Base-by-base conservation (phyloP, 345 rosid species). In the Noccaea caerulescens region DNA sequence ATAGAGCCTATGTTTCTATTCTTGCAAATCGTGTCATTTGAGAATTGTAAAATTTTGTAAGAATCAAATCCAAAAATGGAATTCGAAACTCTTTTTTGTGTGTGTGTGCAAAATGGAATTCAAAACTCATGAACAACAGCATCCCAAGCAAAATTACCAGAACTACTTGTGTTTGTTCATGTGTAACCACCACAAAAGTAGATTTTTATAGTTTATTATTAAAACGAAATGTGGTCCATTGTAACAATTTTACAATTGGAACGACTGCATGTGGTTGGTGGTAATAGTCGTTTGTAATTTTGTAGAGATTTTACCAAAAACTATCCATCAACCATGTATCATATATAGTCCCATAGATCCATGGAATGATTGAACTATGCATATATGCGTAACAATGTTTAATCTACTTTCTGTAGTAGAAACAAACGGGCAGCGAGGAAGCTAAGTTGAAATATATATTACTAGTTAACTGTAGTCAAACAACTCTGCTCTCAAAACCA, bases 141-240 rank as follows among this genome's bases (percentile, higher is more conserved):
- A 20, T 13, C 34, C 12, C 49, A 37, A 69, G 52, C 41, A 47
- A 58, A 69, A 5, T 69, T 39, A 69, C 73, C 23, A 45, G 34
- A 57, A 8, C 10, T 57, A 20, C 56, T 56, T 56, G 55, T 55
- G 11, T 20, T 57, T 18, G 10, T 20, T 54, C 8, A 55, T 32
- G 59, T 4, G n/a, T 62, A 44, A 45, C 6, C 43, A 45, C 6
- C 43, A 47, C 44, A 11, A 6, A 64, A 37, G 25, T 9, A 23
- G 10, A 12, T 4, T 57, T 8, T 8, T 18, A 2, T 54, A 27
- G 30, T 27, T 11, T 36, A 23, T 43, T 39, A 70, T 27, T 53
- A 47, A 49, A 38, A 70, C 16, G 34, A 59, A 70, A 70, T 8
- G 67, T 70, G 67, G 67, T 70, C 67, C 67, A 49, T 7, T 47